Evolutionary conservation across 129 eudicot genomes (phyloP), one percentile per base, ranked within the genome.

Genomic region (Pittosporum tobira): DNA sequence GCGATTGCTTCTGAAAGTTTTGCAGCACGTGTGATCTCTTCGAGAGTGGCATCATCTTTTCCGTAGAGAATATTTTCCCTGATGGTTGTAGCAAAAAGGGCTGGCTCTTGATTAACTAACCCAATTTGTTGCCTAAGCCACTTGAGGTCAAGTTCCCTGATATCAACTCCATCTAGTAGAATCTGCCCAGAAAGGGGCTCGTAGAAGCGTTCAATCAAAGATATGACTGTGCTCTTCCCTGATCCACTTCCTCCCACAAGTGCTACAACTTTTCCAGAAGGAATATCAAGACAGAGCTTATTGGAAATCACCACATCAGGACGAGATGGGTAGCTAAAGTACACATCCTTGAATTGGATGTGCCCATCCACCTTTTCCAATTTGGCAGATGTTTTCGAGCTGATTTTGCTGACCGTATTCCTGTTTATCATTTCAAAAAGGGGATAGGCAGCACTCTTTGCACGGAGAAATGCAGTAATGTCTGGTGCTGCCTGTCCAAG

Each of bases 181-280:
- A 93, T 75, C 29, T 47, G 81, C 9, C 99, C 99, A 2, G 83
- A 75, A 14, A 70, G 77, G 24, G 99, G 94, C 64, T 93, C 99
- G 28, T 93, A 93, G 78, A 93, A 93, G 51, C 99, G 84, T 42
- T 87, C 99, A 50, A 93, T 93, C 68, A 93, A 67, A 16, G 99
- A 87, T 61, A 93, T 77, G 18, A 84, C 99, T 5, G 99, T 93
- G 74, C 99, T 93, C 77, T 93, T 93, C 42, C 99, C 99, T 2
- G 99, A 93, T 19, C 99, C 99, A 51, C 99, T 93, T 29, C 88
- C 96, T 16, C 99, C 99, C 37, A 93, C 99, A 61, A 93, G 96
- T 2, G 99, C 99, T 31, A 93, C 88, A 0, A 93, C 76, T 51
- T 93, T 93, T 20, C 99, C 99, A 7, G 96, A 57, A 34, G 99